Conservation (phyloP, 768 basidiomycete species). For the Mycena filopes region DNA sequence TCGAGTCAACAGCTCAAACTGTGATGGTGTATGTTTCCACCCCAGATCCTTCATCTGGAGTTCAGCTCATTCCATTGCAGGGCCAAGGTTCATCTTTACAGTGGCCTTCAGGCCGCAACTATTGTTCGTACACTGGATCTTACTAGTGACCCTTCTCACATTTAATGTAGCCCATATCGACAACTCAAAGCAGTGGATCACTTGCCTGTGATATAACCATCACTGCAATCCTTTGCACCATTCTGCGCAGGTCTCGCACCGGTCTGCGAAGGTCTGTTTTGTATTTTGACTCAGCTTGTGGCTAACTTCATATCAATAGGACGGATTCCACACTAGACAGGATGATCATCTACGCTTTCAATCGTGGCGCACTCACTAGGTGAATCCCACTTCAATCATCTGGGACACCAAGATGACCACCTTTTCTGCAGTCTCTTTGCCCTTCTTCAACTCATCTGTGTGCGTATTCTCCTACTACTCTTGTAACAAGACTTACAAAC, state of each 20-base stretch:
- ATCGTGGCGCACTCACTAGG: slow-evolving; percentile 16
- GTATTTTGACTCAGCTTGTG: not conserved
- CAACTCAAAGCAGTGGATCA: not conserved
- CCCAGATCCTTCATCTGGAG: too few species aligned
- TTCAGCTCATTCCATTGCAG: too few species aligned
- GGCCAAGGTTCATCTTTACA: slow-evolving; percentile 6
- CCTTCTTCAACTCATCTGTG: slow-evolving; percentile 11
- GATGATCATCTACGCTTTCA: slow-evolving; percentile 17
- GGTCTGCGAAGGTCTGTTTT: not conserved
- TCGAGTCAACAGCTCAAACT: slow-evolving; percentile 19
- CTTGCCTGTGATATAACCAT: slow-evolving; percentile 12
- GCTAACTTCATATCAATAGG: not conserved
- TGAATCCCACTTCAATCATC: not conserved
- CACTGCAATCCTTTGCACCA: slow-evolving; percentile 4
- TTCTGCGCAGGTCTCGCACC: not conserved
- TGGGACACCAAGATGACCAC: too few species aligned
- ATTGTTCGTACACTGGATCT: not conserved
- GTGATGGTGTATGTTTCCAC: slow-evolving; percentile 8
- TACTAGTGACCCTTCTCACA: too few species aligned
- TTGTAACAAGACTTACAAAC: too few species aligned
- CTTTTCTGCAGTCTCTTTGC: not conserved
- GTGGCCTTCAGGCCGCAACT: not conserved
- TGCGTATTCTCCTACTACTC: not conserved
- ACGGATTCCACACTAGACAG: slow-evolving; percentile 13
- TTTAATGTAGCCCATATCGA: not conserved